These are phyloP conservation scores for Isoetes taiwanensis DNA, from an alignment of 75 land plant species.

Conservation along the genomic window DNA sequence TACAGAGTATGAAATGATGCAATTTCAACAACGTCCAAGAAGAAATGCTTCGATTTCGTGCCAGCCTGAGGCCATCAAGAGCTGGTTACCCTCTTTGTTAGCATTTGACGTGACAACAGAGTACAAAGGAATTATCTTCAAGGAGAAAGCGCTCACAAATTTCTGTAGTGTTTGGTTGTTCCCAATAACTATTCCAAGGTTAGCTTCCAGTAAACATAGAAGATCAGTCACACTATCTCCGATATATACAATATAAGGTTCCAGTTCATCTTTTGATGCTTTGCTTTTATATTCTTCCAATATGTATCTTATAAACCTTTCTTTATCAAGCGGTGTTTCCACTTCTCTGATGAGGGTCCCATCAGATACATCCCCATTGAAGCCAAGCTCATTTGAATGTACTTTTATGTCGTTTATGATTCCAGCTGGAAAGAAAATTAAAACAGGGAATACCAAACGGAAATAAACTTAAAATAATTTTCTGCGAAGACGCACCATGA, in stretches of 20 bases:
- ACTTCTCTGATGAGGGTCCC: constrained; percentile 51
- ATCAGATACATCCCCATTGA: constrained; percentile 37
- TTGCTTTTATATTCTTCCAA: constrained; percentile 5
- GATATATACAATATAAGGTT: constrained; percentile 39
- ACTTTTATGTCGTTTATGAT: constrained; percentile 29
- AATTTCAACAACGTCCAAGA: not conserved
- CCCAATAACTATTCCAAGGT: constrained; percentile 80
- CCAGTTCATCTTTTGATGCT: constrained; percentile 1
- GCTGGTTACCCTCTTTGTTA: not conserved
- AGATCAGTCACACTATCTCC: constrained; percentile 92
- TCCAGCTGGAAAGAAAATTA: constrained; percentile 42
- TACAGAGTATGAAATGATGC: too few relatives aligned
- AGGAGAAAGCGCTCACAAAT: constrained; percentile 53
- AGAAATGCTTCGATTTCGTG: constrained; percentile 27
- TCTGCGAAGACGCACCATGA: constrained; percentile 56
- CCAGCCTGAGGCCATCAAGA: constrained; percentile 24
- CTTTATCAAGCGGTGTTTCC: constrained; percentile 78
- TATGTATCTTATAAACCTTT: constrained; percentile 29
- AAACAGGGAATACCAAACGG: too few relatives aligned
- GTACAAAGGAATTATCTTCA: constrained; percentile 55
- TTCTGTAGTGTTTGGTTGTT: constrained; percentile 36
- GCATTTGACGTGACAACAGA: constrained; percentile 38
- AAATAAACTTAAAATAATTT: too few relatives aligned
- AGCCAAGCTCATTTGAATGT: constrained; percentile 68
- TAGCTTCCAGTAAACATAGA: constrained; percentile 75